Conservation (phyloP, 352 stramenopile species). For the Phytopythium ostracodes region DNA sequence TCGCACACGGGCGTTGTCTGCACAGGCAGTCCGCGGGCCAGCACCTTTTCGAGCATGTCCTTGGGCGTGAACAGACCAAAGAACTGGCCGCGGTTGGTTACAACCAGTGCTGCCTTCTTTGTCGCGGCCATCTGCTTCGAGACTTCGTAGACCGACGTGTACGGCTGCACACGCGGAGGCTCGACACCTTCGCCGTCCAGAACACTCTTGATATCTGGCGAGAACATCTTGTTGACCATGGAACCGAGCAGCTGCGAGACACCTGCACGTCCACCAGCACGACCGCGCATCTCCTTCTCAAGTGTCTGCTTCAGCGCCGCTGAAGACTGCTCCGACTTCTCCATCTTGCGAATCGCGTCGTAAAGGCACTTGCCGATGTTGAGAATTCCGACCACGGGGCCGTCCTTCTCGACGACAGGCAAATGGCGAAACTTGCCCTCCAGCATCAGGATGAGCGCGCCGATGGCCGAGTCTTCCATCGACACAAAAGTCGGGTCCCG, state of each 20-base stretch:
- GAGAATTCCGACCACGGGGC: constrained; percentile 93
- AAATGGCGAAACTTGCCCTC: constrained; percentile 87
- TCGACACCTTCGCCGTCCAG: constrained; percentile 77
- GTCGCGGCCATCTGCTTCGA: constrained; percentile 92
- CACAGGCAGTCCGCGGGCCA: constrained; percentile 90
- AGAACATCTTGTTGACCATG: constrained; percentile 89
- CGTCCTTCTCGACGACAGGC: constrained; percentile 74
- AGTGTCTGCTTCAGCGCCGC: constrained; percentile 66
- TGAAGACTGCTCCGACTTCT: constrained; percentile 87
- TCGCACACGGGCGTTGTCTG: constrained; percentile 90
- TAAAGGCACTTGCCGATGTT: constrained; percentile 99
- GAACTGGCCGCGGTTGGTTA: constrained; percentile 91
- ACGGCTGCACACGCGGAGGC: constrained; percentile 76
- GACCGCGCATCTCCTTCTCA: constrained; percentile 71
- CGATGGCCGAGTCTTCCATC: constrained; percentile 78
- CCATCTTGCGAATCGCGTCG: constrained; percentile 97
- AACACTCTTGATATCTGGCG: constrained; percentile 80
- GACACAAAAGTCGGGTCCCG: constrained; percentile 81
- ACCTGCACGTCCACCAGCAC: constrained; percentile 22
- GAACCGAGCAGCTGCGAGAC: constrained; percentile 72
- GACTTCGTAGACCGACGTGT: constrained; percentile 91
- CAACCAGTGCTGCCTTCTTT: constrained; percentile 93
- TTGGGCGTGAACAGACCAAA: constrained; percentile 97
- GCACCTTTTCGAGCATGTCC: constrained; percentile 95
- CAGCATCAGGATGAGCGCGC: constrained; percentile 82